Percentiles rank a stretch among this genome's conserved stretches.
These are phyloP conservation scores for Saccharomycopsis microspora DNA, from an alignment of 805 yeast species.

Conservation along the genomic window DNA sequence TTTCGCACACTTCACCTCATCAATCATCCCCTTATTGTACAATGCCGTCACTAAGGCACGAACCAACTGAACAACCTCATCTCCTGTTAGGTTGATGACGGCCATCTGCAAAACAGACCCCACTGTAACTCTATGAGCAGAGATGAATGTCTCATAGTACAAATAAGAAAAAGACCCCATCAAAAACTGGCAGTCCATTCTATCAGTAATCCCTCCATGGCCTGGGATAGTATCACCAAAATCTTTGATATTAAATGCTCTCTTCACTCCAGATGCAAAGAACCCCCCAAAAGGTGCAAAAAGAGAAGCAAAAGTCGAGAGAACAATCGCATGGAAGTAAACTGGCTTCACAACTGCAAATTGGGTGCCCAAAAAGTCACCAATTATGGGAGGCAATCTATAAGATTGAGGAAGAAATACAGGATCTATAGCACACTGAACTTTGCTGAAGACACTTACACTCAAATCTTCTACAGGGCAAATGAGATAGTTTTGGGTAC, in stretches of 20 bases:
- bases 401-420: constrained; percentile 77
- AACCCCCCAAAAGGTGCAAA: constrained; percentile 99
- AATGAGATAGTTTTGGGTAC: constrained; percentile 62
- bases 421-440: constrained; percentile 76
- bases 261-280: constrained; percentile 93
- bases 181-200: constrained; percentile 94
- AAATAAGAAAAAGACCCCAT: constrained; percentile 94
- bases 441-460: constrained; percentile 45
- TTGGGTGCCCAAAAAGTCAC: constrained; percentile 34
- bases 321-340: constrained; percentile 74
- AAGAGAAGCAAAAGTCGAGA: constrained; percentile 91
- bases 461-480: constrained; percentile 75
- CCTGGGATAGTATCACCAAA: constrained; percentile 99
- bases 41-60: constrained; percentile 47
- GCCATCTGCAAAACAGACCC: constrained; percentile 69
- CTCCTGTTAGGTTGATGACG: constrained; percentile 53
- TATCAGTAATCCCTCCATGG: constrained; percentile 95
- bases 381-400: constrained; percentile 60
- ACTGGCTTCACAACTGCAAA: constrained; percentile 68
- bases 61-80: constrained; percentile 54
- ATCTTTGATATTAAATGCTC: constrained; percentile 93
- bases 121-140: constrained; percentile 58
- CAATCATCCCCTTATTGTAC: constrained; percentile 20
- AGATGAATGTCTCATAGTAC: constrained; percentile 86
- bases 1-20: background rate